Evolutionary conservation across 805 yeast genomes (phyloP).

Genomic region (Diddensiella santjacobensis): DNA sequence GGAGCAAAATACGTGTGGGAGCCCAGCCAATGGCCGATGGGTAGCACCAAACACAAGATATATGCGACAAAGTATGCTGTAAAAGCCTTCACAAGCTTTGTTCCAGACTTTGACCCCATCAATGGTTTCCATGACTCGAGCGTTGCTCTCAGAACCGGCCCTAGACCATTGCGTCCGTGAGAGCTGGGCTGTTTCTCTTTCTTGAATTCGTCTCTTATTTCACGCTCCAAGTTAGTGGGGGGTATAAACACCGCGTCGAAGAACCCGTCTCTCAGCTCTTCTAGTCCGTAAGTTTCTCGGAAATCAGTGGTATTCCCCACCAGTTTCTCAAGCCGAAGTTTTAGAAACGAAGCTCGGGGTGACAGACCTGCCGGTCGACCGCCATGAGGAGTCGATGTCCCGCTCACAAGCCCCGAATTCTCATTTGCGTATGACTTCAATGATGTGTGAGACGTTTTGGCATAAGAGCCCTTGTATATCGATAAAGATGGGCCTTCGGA

Average conservation of each 20-base stretch:
- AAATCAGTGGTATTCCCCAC: constrained; percentile 28
- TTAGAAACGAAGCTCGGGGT: constrained; percentile 12
- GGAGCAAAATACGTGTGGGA: constrained; percentile 40
- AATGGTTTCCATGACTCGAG: neutral
- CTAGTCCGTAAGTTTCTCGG: constrained; percentile 38
- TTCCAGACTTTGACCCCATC: neutral
- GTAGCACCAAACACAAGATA: constrained; percentile 38
- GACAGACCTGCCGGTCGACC: constrained; percentile 2
- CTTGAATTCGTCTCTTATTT: constrained; percentile 3
- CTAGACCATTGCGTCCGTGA: too few species aligned
- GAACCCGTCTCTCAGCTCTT: constrained; percentile 47
- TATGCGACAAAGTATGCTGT: constrained; percentile 41
- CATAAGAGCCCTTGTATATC: constrained; percentile 8
- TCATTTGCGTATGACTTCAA: constrained; percentile 1
- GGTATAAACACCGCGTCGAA: constrained; percentile 45
- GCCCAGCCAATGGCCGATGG: constrained; percentile 44
- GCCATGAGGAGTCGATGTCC: constrained; percentile 1
- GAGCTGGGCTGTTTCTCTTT: neutral
- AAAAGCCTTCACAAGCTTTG: constrained; percentile 30
- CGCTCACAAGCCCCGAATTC: neutral
- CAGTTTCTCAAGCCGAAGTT: constrained; percentile 11
- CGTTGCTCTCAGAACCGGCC: neutral
- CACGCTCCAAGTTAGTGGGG: constrained; percentile 21
- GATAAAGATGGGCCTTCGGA: constrained; percentile 3
- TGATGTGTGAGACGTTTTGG: constrained; percentile 8